Evolutionary conservation across 441 rosid genomes (phyloP).

Genomic region (Corymbia citriodora): DNA sequence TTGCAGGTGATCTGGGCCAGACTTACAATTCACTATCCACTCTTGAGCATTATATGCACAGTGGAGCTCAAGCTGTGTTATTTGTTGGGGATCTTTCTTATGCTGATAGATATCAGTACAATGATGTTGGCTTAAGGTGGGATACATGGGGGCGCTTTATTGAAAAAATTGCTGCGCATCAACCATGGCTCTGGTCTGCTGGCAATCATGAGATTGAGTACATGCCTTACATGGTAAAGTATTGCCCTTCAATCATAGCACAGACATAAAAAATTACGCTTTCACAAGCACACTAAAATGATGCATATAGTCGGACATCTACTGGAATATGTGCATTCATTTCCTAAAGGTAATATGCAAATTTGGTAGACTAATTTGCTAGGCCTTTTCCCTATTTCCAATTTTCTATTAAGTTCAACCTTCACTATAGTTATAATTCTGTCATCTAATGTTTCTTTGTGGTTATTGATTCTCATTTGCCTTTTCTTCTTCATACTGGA

Average conservation of each 20-base stretch:
- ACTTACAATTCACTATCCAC: slow-evolving; percentile 4
- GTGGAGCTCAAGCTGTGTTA: not conserved
- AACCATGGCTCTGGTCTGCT: slow-evolving; percentile 4
- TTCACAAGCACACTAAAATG: not conserved
- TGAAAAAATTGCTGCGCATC: not conserved
- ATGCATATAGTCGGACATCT: not conserved
- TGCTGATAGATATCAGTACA: not conserved
- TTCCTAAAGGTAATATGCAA: not conserved
- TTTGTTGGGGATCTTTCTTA: slow-evolving; percentile 10
- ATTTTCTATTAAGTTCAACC: not conserved
- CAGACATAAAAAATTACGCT: not conserved
- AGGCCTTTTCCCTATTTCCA: not conserved
- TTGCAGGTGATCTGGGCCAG: slow-evolving; percentile 12
- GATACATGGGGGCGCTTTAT: slow-evolving; percentile 11
- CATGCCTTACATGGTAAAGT: slow-evolving; percentile 3
- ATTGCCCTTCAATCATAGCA: not conserved
- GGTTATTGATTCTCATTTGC: not conserved
- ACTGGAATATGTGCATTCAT: not conserved
- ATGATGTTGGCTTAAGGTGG: slow-evolving; percentile 4
- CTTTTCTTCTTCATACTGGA: not conserved
- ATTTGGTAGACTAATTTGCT: not conserved
- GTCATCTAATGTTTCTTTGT: not conserved
- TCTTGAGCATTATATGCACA: slow-evolving; percentile 1
- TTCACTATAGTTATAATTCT: not conserved
- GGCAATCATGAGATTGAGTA: slow-evolving; percentile 10